Base-by-base conservation (phyloP, 2,329 filamentous ascomycete genomes). In the Zymoseptoria tritici region DNA sequence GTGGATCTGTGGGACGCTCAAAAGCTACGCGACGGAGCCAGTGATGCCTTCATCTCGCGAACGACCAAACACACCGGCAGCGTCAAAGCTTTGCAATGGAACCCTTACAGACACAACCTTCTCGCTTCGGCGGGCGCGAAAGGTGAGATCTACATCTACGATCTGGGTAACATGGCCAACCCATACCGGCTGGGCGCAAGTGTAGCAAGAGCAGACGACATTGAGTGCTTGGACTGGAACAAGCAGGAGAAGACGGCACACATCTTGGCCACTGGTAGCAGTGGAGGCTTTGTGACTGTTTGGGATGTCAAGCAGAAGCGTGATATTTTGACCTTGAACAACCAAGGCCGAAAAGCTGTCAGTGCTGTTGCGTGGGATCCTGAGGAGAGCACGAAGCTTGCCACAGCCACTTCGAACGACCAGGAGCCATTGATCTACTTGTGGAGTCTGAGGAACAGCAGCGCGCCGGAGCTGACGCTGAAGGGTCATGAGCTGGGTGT, bases 231-330 rank as follows among this genome's bases (percentile, higher is more conserved):
- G 62, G 93, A 96, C 68, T 99, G 95, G 95, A 99, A 99, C 77
- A 92, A 91, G 72, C 70, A 70, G 57, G 69, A 73, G 59, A 97
- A 96, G 78, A 93, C 97, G 50, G 85, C 93, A 13, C 93, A 99
- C 73, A 99, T 99, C 73, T 79, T 99, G 67, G 94, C 93, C 19
- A 97, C 93, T 9, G 94, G 94, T 66, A 93, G 92, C 72, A 89
- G 86, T 63, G 92, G 91, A 55, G 94, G 94, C 4, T 96, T 97
- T 71, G 92, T 97, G 42, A 97, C 94, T 2, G 93, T 99, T 19
- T 99, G 94, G 94, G 94, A 99, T 77, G 83, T 97, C 65, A 97
- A 96, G 80, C 91, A 90, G 11, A 97, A 96, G 83, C 97, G 96
- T 78, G 91, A 96, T 68, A 97, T 92, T 58, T 79, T 99, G 76